Evolutionary conservation across 192 early-diverging fungal genomes (phyloP), one percentile per base, ranked within the genome.

Genomic region (Martensiomyces pterosporus): DNA sequence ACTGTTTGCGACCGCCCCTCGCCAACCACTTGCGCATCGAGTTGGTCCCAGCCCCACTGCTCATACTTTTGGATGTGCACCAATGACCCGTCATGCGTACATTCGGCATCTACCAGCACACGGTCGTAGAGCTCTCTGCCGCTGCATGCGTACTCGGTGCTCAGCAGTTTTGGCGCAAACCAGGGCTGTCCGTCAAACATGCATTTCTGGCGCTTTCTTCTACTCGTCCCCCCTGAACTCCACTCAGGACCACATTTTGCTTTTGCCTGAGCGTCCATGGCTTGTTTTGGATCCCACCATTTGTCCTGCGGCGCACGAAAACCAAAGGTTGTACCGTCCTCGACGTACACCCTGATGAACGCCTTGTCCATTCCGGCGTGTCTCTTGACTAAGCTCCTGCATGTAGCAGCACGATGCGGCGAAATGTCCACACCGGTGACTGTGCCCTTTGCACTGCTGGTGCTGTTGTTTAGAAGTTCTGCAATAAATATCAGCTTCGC

Each of bases 351-450:
- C 22, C 95, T 53, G 0, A 79, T 77, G 24, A 67, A 48, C 1
- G 45, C 43, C 12, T 39, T 53, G 25, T 41, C 55, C 57, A 22
- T 69, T 45, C 38, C 76, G 47, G 24, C 59, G 82, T 89, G 85
- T 16, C 88, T 93, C 38, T 85, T 84, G 23, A 93, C 26, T 19
- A 91, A 42, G 22, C 73, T 80, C 23, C 83, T 80, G 59, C 90
- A 92, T 0, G 85, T 90, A 4, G 83, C 74, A 24, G 87, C 57
- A 9, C 96, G 77, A 47, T 88, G 78, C 3, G 52, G 18, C 2
- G 82, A 82, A 22, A 97, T 71, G 57, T 98, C 96, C 0, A 98
- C 92, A 2, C 93, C 96, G 0, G 96, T 98, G 3, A 93, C 85
- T 0, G 89, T 88, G 1, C 96, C 96, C 15, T 23, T 16, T 6